These are phyloP conservation scores for Neurospora sp. DNA, from an alignment of 495 filamentous ascomycete genomes.

Conservation along the genomic window DNA sequence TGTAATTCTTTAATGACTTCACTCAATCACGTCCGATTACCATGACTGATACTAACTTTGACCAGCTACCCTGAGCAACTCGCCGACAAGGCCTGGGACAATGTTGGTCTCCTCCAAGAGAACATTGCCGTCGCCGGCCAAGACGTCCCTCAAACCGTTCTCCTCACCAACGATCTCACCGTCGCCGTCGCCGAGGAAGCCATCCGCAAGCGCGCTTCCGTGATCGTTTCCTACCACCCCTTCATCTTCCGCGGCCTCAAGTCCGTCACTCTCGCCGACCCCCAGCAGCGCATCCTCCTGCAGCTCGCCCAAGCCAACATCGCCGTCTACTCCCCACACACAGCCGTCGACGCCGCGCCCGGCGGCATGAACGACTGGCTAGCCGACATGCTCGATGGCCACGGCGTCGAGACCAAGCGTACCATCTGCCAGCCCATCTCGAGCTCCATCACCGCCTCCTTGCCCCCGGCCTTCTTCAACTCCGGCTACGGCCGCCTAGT, in stretches of 20 bases:
- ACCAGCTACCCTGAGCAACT: constrained; percentile 76
- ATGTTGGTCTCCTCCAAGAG: constrained; percentile 44
- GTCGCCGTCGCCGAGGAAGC: constrained; percentile 85
- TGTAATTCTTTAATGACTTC: neutral
- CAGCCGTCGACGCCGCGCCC: constrained; percentile 79
- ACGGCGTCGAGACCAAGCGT: constrained; percentile 13
- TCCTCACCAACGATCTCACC: constrained; percentile 89
- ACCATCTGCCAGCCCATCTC: constrained; percentile 30
- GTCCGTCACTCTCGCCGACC: constrained; percentile 68
- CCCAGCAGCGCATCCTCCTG: constrained; percentile 78
- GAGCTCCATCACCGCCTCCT: constrained; percentile 19
- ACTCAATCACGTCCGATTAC: neutral
- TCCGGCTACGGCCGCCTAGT: constrained; percentile 74
- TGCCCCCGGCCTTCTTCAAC: constrained; percentile 44
- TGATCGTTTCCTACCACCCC: constrained; percentile 87
- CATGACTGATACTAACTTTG: neutral
- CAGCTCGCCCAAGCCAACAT: constrained; percentile 80
- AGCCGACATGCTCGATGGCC: constrained; percentile 58
- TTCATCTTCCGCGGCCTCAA: constrained; percentile 93
- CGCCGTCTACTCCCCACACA: constrained; percentile 92
- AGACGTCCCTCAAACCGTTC: constrained; percentile 32
- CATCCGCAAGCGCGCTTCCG: constrained; percentile 59
- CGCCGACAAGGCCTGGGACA: constrained; percentile 87
- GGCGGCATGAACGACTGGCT: constrained; percentile 93
- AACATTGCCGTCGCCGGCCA: constrained; percentile 13